Evolutionary conservation across 257 asterid species (phyloP), one percentile per base, ranked within the genome.

Genomic region (Penstemon barbatus): DNA sequence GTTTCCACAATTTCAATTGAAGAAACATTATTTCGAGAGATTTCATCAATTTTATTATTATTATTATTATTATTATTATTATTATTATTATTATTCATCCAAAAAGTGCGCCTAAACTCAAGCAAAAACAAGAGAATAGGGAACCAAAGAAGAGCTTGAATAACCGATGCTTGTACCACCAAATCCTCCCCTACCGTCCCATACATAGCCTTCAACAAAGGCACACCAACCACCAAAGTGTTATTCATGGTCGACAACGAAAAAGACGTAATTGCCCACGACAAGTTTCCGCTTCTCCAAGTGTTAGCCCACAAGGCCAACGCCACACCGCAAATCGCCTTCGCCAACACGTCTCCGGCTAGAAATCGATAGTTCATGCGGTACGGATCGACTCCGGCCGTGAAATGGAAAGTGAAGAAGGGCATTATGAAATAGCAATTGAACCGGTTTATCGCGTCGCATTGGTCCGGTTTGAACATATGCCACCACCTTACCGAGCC

Each of bases 201-300:
- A 11, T 88, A 87, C 97, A 89, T 86, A 72, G 98, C 91, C 42
- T 56, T 59, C 58, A 92, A 37, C 5, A 87, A 45, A 0, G 98
- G 96, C 6, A 82, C 94, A 0, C 97, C 98, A 0, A 92, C 86
- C 56, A 89, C 90, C 11, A 89, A 75, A 2, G 92, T 81, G 71
- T 87, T 87, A 65, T 77, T 89, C 13, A 86, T 54, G 33, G 85
- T 78, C 2, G 95, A 78, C 8, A 92, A 50, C 0, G 89, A 76
- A 77, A 86, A 92, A 0, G 77, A 71, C 0, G 97, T 86, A 7
- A 89, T 81, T 0, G 84, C 86, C 97, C 98, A 92, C 0, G 80
- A 54, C 5, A 80, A 69, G 9, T 60, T 61, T 3, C 89, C 89
- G 0, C 71, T 75, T 4, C 10, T 63, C 7, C 80, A 63, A 4